phyloP scores from a whole-genome alignment of 176 grass and related monocot species.

The Neostapfia colusana region DNA sequence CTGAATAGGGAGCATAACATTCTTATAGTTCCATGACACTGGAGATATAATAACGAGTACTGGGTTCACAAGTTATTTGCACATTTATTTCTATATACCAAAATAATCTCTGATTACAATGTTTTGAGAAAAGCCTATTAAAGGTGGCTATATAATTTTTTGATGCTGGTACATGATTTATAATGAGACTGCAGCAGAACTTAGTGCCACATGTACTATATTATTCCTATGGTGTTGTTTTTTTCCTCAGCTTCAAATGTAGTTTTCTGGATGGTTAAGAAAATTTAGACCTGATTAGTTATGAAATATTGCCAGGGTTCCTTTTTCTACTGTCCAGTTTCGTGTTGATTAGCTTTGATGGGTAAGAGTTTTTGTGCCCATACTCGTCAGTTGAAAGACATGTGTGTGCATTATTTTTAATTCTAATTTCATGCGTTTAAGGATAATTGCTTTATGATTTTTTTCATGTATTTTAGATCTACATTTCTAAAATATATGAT shows the following conservation, averaged over 20 bases:
- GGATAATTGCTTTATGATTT: neutral
- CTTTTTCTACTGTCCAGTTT: constrained; percentile 12
- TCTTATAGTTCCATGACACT: neutral
- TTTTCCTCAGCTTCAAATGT: neutral
- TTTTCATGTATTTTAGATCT: neutral
- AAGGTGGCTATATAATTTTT: no score
- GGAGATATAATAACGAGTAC: neutral
- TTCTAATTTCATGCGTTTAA: neutral
- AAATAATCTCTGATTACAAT: neutral
- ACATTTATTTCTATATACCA: neutral
- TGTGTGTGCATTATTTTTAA: neutral
- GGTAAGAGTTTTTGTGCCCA: neutral
- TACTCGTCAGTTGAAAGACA: neutral
- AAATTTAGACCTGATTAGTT: neutral
- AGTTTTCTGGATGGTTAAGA: neutral
- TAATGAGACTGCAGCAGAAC: no score
- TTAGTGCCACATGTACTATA: no score
- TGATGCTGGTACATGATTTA: no score
- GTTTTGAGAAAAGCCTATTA: neutral
- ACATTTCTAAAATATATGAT: neutral
- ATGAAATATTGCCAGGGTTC: constrained; percentile 4
- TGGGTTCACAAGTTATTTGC: neutral
- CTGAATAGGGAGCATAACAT: neutral
- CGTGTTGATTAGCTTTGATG: neutral
- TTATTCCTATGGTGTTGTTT: no score